A percentile compares a stretch with the other conserved stretches of the same genome.
phyloP scores from a whole-genome alignment of 495 filamentous ascomycete genomes.

The Immersiella caudata region DNA sequence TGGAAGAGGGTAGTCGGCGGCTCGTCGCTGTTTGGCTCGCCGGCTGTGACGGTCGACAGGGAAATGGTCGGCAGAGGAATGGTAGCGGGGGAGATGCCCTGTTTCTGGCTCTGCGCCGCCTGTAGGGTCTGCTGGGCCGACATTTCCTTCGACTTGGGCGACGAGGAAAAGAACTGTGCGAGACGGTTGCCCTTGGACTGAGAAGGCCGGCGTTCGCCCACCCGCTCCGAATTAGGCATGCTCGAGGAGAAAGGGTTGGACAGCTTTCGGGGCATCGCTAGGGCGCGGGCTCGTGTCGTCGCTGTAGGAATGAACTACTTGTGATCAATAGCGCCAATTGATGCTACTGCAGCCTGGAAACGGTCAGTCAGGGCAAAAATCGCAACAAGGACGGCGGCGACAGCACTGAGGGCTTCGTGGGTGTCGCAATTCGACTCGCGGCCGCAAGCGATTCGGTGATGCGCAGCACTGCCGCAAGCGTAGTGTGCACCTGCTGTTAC shows the following conservation, averaged over 20 bases:
- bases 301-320: slow-evolving; percentile 17
- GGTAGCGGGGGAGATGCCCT: slow-evolving; percentile 63
- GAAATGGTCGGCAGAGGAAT: slow-evolving; percentile 89
- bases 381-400: neutral
- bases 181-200: slow-evolving; percentile 60
- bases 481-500: neutral
- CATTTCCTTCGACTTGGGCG: slow-evolving; percentile 67
- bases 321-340: slow-evolving; percentile 24
- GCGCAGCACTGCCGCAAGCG: neutral
- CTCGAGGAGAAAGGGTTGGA: slow-evolving; percentile 44
- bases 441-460: neutral
- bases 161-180: slow-evolving; percentile 62
- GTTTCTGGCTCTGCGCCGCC: slow-evolving; percentile 58
- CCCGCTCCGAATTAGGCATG: slow-evolving; percentile 43
- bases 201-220: slow-evolving; percentile 55
- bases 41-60: slow-evolving; percentile 82
- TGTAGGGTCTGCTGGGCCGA: slow-evolving; percentile 61
- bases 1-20: slow-evolving; percentile 82
- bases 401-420: neutral
- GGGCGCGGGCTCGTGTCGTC: neutral
- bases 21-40: slow-evolving; percentile 70
- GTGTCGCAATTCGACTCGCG: neutral
- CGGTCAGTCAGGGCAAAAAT: slow-evolving; percentile 18
- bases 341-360: slow-evolving; percentile 19
- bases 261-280: slow-evolving; percentile 58